These are phyloP conservation scores for Phoenix dactylifera DNA, from an alignment of 176 grass and related monocot genomes.

Conservation along the genomic window DNA sequence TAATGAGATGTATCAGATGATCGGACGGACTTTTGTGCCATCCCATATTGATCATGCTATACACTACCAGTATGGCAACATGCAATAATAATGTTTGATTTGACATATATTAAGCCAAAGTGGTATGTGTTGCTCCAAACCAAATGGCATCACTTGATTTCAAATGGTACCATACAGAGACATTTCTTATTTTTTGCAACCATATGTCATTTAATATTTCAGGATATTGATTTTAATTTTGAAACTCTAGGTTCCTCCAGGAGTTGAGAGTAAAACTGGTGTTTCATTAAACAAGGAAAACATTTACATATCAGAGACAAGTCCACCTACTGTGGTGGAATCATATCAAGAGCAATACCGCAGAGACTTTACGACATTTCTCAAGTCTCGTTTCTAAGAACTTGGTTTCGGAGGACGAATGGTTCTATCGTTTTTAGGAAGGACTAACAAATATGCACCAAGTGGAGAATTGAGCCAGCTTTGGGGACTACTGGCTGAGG, in stretches of 20 bases:
- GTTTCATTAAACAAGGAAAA: constrained; percentile 25
- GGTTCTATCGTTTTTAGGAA: constrained; percentile 40
- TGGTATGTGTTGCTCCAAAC: no score
- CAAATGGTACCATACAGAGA: no score
- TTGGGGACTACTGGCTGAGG: constrained; percentile 20
- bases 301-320: constrained; percentile 36
- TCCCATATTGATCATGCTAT: no score
- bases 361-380: constrained; percentile 42
- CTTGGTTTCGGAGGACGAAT: constrained; percentile 24
- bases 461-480: constrained; percentile 19
- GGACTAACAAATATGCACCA: constrained; percentile 13
- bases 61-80: no score
- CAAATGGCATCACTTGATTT: no score
- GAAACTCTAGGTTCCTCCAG: neutral
- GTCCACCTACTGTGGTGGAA: constrained; percentile 20
- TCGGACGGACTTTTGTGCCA: no score
- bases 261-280: neutral
- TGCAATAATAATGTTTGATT: no score
- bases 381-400: constrained; percentile 24
- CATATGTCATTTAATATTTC: no score
- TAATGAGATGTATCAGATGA: no score
- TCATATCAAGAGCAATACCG: constrained; percentile 28
- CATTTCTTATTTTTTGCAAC: no score
- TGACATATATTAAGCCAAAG: neutral
- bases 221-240: no score